Conservation (phyloP, 225 moss, liverwort and hornwort species). For the Physcomitrellopsis africana region DNA sequence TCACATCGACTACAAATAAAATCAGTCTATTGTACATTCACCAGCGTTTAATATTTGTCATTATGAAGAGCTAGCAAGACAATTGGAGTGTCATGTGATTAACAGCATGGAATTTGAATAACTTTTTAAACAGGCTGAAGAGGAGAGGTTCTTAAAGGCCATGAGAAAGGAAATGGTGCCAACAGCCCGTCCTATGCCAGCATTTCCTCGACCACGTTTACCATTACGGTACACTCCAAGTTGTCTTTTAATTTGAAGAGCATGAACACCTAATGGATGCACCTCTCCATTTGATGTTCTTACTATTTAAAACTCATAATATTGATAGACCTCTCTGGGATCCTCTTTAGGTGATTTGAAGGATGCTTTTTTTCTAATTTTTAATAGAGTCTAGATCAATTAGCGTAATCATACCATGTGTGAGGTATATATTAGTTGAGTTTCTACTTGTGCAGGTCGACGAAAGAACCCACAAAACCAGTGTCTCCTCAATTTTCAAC, state of each 20-base stretch:
- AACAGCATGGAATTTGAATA: background rate
- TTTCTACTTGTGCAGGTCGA: slow-evolving; percentile 44
- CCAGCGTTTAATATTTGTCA: background rate
- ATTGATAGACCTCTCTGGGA: background rate
- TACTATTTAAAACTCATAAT: background rate
- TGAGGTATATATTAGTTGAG: background rate
- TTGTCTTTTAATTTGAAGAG: background rate
- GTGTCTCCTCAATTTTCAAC: slow-evolving; percentile 54
- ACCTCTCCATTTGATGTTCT: background rate
- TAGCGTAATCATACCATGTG: background rate
- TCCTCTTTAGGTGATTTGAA: background rate
- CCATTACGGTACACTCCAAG: slow-evolving; percentile 54
- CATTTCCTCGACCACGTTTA: slow-evolving; percentile 49
- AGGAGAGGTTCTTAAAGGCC: slow-evolving; percentile 67
- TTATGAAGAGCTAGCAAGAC: background rate
- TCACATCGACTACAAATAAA: background rate
- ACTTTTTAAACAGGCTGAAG: slow-evolving; percentile 48
- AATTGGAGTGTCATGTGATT: too few relatives aligned
- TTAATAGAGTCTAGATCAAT: background rate
- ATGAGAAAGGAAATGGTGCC: slow-evolving; percentile 80
- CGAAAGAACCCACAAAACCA: slow-evolving; percentile 64
- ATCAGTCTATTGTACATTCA: background rate
- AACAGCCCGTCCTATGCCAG: slow-evolving; percentile 66
- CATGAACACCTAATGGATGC: background rate
- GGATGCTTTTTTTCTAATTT: background rate